phyloP scores from a whole-genome alignment of 495 filamentous ascomycete species.

The Neurospora sp. region DNA sequence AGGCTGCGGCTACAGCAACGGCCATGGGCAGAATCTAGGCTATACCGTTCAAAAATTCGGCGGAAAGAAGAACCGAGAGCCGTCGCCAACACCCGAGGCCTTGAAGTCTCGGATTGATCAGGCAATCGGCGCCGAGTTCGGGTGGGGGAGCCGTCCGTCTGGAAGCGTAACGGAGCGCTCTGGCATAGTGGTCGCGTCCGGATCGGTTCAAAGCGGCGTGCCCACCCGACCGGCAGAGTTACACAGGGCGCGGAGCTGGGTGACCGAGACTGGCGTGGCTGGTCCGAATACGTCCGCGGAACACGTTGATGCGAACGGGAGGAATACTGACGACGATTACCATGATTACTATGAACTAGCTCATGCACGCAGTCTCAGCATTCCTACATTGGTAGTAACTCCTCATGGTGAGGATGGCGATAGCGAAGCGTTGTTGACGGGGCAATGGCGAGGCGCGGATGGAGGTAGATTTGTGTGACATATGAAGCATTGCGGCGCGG shows the following conservation, averaged over 20 bases:
- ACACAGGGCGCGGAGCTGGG: constrained; percentile 14
- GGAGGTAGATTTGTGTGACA: neutral
- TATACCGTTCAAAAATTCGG: constrained; percentile 7
- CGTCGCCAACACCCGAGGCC: neutral
- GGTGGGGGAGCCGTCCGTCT: constrained; percentile 16
- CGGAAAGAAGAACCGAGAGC: neutral
- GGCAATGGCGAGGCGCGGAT: neutral
- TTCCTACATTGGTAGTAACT: constrained; percentile 8
- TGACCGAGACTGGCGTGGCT: constrained; percentile 10
- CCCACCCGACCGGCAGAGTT: neutral
- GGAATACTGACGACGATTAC: constrained; percentile 5
- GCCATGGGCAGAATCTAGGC: constrained; percentile 9
- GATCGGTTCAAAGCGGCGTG: constrained; percentile 12
- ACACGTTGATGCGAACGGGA: constrained; percentile 1
- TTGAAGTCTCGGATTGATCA: constrained; percentile 24
- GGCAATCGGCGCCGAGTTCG: constrained; percentile 30
- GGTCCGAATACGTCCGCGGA: neutral
- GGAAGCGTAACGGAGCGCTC: neutral
- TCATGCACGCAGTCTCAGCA: constrained; percentile 1
- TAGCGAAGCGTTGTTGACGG: constrained; percentile 8
- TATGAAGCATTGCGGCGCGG: neutral
- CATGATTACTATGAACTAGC: neutral
- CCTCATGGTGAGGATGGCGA: constrained; percentile 7
- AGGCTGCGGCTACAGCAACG: constrained; percentile 11
- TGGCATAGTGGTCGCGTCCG: constrained; percentile 10